Evolutionary conservation across 805 yeast species (phyloP).

Genomic region (Saturnispora silvae): DNA sequence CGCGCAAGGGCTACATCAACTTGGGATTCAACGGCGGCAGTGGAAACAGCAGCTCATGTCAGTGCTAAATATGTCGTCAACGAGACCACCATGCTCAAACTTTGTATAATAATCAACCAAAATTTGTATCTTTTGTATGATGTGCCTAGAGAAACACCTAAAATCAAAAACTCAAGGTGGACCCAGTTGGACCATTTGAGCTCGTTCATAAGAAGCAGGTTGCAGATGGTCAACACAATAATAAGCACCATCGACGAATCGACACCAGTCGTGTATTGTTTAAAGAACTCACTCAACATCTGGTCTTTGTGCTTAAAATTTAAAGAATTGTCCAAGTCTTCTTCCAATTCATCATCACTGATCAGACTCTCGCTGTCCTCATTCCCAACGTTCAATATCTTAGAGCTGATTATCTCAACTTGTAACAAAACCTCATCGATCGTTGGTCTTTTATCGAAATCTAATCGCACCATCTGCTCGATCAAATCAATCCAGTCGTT

Average conservation of each 20-base stretch:
- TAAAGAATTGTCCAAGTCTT: conserved; percentile 1
- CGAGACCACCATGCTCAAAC: background rate
- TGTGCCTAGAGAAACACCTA: conserved; percentile 7
- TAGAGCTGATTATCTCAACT: conserved; percentile 13
- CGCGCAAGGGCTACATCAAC: conserved; percentile 17
- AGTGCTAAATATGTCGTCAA: conserved; percentile 12
- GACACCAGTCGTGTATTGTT: conserved; percentile 1
- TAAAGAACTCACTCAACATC: background rate
- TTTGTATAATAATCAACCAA: conserved; percentile 1
- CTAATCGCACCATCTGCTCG: conserved; percentile 11
- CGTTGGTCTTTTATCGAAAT: conserved; percentile 33
- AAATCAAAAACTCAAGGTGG: conserved; percentile 7
- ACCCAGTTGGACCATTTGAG: background rate
- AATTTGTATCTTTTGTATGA: conserved; percentile 1
- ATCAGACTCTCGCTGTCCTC: too few relatives aligned
- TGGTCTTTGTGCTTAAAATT: conserved; percentile 3
- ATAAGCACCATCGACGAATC: background rate
- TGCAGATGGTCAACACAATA: background rate
- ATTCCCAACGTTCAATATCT: conserved; percentile 2
- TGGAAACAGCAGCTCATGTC: too few relatives aligned
- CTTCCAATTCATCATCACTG: conserved; percentile 3
- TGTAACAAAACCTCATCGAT: conserved; percentile 30
- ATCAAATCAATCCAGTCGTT: conserved; percentile 26
- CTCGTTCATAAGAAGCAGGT: conserved; percentile 1
- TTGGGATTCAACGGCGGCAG: too few relatives aligned